Base-by-base conservation (phyloP, 768 basidiomycete genomes). In the Termitomyces sp. region DNA sequence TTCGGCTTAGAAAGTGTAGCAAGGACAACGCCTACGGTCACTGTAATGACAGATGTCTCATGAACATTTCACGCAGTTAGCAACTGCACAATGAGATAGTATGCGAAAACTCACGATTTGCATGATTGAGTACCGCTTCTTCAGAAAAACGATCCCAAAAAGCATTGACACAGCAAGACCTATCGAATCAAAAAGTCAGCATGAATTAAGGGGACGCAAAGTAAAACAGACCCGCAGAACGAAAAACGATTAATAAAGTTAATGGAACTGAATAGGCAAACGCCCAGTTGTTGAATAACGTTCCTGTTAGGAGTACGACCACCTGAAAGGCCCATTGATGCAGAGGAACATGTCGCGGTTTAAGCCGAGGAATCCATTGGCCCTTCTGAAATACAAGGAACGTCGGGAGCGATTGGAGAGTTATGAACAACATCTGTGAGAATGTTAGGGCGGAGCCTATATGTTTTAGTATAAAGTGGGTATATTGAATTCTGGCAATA, bases 401-500 rank as follows among this genome's bases (percentile, higher is more conserved):
- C 0, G 81, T 78, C 1, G 90, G 87, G 8, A 92, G 73, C 11
- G 84, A 84, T 58, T 88, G 88, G 11, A 81, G 36, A 7, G 90
- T 81, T 57, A 94, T 88, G 74, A 92, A 94, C 39, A 86, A 67
- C 84, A 92, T 90, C 73, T 95, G 93, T 13, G 85, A 85, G 75
- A 94, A 91, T 4, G 92, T 94, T 49, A 95, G 81, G 36, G 91
- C 88, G 11, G 91, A 88, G 22, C 91, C 91, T 91, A 40, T 35
- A 44, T 7, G 56, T 36, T 12, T 48, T 42, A 11, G 35, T 45
- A 57, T 16, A 54, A 56, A 40, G 59, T 61, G 35, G 28, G n/a
- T 35, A 7, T 22, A 13, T 36, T 22, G 4, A 33, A 2, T 49
- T 49, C n/a, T 4, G 40, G 54, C 8, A 28, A 15, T 44, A 20